Evolutionary conservation across 1,284 basidiomycete species (phyloP).

Genomic region (Microbotryum saponariae): DNA sequence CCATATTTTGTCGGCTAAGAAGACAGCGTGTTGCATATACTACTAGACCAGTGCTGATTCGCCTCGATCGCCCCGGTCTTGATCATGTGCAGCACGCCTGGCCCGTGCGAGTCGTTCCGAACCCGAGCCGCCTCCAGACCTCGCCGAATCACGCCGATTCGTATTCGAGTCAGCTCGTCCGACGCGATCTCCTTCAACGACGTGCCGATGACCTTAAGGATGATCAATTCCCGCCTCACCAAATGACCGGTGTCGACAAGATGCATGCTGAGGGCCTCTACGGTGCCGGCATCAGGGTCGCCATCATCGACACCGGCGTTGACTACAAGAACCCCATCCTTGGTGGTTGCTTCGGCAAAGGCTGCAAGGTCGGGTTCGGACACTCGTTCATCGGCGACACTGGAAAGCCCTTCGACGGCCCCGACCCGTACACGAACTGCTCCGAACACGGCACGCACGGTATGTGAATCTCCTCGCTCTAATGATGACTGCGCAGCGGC

Average conservation of each 20-base stretch:
- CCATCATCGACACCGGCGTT: slow-evolving; percentile 37
- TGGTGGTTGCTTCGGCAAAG: slow-evolving; percentile 55
- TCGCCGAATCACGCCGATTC: neutral
- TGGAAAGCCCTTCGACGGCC: slow-evolving; percentile 30
- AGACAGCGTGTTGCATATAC: neutral
- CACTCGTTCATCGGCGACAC: slow-evolving; percentile 47
- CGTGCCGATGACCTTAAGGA: slow-evolving; percentile 41
- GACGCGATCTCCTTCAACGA: neutral
- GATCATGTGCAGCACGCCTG: slow-evolving; percentile 10
- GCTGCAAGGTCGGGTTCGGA: slow-evolving; percentile 54
- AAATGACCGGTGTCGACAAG: slow-evolving; percentile 51
- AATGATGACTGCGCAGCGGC: no score
- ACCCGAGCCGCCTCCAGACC: neutral
- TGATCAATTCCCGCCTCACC: slow-evolving; percentile 50
- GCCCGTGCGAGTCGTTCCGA: slow-evolving; percentile 14
- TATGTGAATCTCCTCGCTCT: no score
- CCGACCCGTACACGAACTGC: slow-evolving; percentile 12
- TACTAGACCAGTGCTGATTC: neutral
- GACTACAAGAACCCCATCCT: slow-evolving; percentile 46
- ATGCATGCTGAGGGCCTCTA: slow-evolving; percentile 39
- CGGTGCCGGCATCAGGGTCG: slow-evolving; percentile 26
- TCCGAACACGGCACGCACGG: slow-evolving; percentile 9
- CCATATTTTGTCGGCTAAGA: neutral
- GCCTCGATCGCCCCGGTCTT: neutral
- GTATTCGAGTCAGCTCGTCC: neutral